phyloP scores from a whole-genome alignment of 2,329 filamentous ascomycete genomes.

The Volutella citrinella region DNA sequence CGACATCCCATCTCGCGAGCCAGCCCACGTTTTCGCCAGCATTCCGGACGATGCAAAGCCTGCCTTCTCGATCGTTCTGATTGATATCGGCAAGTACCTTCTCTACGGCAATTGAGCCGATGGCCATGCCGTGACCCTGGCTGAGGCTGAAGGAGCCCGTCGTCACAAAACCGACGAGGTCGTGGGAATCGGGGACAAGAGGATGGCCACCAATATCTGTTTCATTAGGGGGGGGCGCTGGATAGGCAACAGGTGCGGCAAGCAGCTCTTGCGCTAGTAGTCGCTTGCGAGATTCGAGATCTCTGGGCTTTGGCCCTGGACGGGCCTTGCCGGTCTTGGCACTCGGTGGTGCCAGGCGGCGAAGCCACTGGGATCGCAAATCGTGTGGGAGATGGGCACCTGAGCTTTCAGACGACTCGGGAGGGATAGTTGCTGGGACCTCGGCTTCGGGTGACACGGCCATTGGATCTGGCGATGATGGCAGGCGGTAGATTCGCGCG shows the following conservation, averaged over 20 bases:
- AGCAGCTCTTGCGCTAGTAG: slow-evolving; percentile 48
- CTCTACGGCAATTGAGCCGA: slow-evolving; percentile 66
- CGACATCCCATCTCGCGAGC: slow-evolving; percentile 73
- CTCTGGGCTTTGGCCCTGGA: slow-evolving; percentile 15
- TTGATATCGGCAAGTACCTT: slow-evolving; percentile 46
- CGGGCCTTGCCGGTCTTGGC: slow-evolving; percentile 7
- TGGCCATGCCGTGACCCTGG: slow-evolving; percentile 70
- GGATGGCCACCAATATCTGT: slow-evolving; percentile 53
- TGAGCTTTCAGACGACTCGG: slow-evolving; percentile 10
- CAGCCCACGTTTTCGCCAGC: slow-evolving; percentile 76
- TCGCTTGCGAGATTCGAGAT: slow-evolving; percentile 39
- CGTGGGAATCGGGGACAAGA: slow-evolving; percentile 66
- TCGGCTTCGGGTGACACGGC: slow-evolving; percentile 36
- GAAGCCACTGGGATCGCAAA: slow-evolving; percentile 71
- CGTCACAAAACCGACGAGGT: slow-evolving; percentile 88
- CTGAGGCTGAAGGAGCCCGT: slow-evolving; percentile 79
- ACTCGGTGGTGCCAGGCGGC: slow-evolving; percentile 38
- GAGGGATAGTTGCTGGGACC: slow-evolving; percentile 44
- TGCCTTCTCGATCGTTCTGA: slow-evolving; percentile 39
- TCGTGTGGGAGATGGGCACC: slow-evolving; percentile 41
- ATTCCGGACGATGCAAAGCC: slow-evolving; percentile 76
- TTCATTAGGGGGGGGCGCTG: slow-evolving; percentile 35
- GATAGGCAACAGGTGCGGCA: slow-evolving; percentile 28
- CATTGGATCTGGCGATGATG: slow-evolving; percentile 20
- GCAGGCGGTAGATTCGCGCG: slow-evolving; percentile 85